These are phyloP conservation scores for Macrolepiota albuminosa DNA, from an alignment of 768 basidiomycete species.

Conservation along the genomic window DNA sequence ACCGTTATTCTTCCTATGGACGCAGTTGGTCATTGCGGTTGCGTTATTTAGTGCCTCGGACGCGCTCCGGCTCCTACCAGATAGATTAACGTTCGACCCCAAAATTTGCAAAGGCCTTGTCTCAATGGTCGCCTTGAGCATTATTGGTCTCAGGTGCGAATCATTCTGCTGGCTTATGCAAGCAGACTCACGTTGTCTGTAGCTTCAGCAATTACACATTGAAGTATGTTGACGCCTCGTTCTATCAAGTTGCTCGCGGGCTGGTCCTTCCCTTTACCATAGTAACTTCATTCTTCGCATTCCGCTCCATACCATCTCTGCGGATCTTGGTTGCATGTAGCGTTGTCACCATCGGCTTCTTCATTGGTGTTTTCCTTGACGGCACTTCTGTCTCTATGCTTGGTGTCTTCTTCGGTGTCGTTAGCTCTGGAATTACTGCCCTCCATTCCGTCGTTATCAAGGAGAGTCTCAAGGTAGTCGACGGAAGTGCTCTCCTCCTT, in stretches of 20 bases:
- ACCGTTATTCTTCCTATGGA: slow-evolving; percentile 84
- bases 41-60: slow-evolving; percentile 66
- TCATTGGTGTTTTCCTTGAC: slow-evolving; percentile 83
- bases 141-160: slow-evolving; percentile 74
- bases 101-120: slow-evolving; percentile 66
- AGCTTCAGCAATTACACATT: slow-evolving; percentile 89
- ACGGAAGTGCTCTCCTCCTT: slow-evolving; percentile 78
- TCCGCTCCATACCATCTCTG: slow-evolving; percentile 71
- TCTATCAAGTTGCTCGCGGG: slow-evolving; percentile 94
- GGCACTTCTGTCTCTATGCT: slow-evolving; percentile 49
- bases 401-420: slow-evolving; percentile 78
- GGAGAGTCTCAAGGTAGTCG: slow-evolving; percentile 71
- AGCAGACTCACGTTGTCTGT: slow-evolving; percentile 1
- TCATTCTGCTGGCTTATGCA: not conserved
- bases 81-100: slow-evolving; percentile 61
- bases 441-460: slow-evolving; percentile 95
- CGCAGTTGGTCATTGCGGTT: slow-evolving; percentile 77
- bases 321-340: slow-evolving; percentile 71
- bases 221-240: slow-evolving; percentile 92
- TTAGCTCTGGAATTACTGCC: slow-evolving; percentile 83
- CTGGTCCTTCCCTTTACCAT: slow-evolving; percentile 94
- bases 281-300: slow-evolving; percentile 73
- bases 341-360: slow-evolving; percentile 89
- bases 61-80: slow-evolving; percentile 56
- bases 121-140: slow-evolving; percentile 72